A percentile compares a stretch with the other conserved stretches of the same genome.
Evolutionary conservation across 1,284 basidiomycete genomes (phyloP).

Genomic region (Apiotrichum domesticum): DNA sequence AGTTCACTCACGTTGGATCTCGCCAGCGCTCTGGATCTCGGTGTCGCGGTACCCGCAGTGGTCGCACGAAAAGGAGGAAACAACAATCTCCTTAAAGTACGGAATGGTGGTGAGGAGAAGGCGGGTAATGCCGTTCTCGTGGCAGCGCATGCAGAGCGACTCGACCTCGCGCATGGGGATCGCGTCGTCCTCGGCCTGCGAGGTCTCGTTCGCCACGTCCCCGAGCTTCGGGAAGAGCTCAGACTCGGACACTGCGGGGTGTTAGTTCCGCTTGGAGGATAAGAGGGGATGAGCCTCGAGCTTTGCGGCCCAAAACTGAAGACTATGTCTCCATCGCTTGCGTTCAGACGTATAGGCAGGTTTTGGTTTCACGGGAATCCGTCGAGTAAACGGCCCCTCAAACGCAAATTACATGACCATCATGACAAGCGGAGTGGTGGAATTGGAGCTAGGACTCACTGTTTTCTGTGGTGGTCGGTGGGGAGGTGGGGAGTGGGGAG

Average conservation of each 20-base stretch:
- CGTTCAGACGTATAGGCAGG: constrained; percentile 42
- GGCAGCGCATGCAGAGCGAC: constrained; percentile 91
- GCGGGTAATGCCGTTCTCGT: constrained; percentile 84
- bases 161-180: constrained; percentile 70
- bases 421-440: constrained; percentile 16
- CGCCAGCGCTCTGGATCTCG: constrained; percentile 87
- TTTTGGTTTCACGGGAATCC: constrained; percentile 39
- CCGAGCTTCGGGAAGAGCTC: constrained; percentile 45
- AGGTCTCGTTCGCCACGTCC: constrained; percentile 40
- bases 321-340: neutral
- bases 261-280: neutral
- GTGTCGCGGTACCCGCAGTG: constrained; percentile 88
- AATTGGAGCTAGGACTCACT: constrained; percentile 6
- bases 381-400: constrained; percentile 18
- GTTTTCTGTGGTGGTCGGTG: neutral
- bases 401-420: constrained; percentile 48
- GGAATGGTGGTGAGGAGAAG: constrained; percentile 92
- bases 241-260: neutral
- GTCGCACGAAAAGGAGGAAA: constrained; percentile 94
- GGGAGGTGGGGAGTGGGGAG: neutral
- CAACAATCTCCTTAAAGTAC: constrained; percentile 90
- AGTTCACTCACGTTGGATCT: constrained; percentile 66
- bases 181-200: constrained; percentile 39
- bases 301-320: neutral
- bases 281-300: neutral